These are phyloP conservation scores for Backusella macrospora DNA, from an alignment of 192 early-diverging fungal genomes.

Conservation along the genomic window DNA sequence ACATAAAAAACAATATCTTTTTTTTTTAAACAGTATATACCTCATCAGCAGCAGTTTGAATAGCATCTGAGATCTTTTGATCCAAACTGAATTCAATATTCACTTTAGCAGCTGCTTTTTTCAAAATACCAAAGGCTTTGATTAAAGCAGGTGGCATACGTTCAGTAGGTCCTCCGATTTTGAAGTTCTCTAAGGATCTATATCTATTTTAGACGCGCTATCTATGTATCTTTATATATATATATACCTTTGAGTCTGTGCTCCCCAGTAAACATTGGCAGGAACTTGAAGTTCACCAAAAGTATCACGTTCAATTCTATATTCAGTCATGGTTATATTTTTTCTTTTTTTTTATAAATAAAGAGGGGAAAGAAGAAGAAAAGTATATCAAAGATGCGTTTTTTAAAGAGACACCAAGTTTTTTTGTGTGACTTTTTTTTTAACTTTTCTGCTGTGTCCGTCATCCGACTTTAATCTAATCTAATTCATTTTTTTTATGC, in stretches of 20 bases:
- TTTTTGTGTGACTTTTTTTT: slow-evolving; percentile 14
- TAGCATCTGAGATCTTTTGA: slow-evolving; percentile 79
- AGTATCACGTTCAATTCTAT: slow-evolving; percentile 75
- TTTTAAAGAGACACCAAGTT: neutral
- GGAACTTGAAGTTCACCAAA: slow-evolving; percentile 96
- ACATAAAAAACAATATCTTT: neutral
- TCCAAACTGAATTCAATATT: slow-evolving; percentile 89
- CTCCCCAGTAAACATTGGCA: slow-evolving; percentile 92
- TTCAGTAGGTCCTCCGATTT: slow-evolving; percentile 89
- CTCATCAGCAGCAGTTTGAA: slow-evolving; percentile 88
- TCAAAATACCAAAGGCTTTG: slow-evolving; percentile 90
- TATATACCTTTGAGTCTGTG: slow-evolving; percentile 88
- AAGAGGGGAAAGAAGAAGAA: slow-evolving; percentile 22
- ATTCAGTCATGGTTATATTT: slow-evolving; percentile 18
- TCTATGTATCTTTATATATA: neutral
- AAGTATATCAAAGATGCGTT: slow-evolving; percentile 8
- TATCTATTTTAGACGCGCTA: neutral
- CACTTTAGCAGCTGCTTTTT: slow-evolving; percentile 90
- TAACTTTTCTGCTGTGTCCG: neutral
- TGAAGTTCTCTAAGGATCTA: slow-evolving; percentile 92
- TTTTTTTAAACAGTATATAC: slow-evolving; percentile 32
- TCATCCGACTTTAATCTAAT: neutral
- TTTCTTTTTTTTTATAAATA: neutral
- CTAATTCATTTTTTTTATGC: neutral
- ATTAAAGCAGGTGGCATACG: slow-evolving; percentile 94